Percentiles rank a stretch among this genome's conserved stretches.
phyloP scores from a whole-genome alignment of 352 stramenopile species.

The Phytophthora podocarpi region DNA sequence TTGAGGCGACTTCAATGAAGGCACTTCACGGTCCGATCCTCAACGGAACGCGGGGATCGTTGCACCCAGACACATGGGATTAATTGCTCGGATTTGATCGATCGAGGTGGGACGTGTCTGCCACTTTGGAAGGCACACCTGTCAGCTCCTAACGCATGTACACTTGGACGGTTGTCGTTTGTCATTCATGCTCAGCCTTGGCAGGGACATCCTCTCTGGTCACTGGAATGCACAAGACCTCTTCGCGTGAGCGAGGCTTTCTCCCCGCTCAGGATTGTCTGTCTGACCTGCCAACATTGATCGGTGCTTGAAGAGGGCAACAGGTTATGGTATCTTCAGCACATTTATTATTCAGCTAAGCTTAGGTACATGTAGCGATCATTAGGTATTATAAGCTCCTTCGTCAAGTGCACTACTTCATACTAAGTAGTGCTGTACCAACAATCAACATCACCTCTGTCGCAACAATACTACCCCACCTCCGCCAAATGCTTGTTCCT shows the following conservation, averaged over 20 bases:
- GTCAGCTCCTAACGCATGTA: not conserved
- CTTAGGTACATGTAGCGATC: no score
- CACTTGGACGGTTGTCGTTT: conserved; percentile 2
- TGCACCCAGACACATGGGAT: conserved; percentile 35
- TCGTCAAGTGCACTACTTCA: no score
- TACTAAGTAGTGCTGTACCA: no score
- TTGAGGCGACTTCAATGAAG: conserved; percentile 6
- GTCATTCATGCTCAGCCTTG: not conserved
- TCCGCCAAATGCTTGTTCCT: not conserved
- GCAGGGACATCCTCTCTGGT: not conserved
- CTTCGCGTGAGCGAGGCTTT: no score
- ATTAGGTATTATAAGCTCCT: no score
- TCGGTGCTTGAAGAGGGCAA: conserved; percentile 9
- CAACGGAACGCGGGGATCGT: conserved; percentile 13
- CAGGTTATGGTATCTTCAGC: not conserved
- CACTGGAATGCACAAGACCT: no score
- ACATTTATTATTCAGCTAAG: conserved; percentile 15
- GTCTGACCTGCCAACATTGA: not conserved
- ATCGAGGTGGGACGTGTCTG: conserved; percentile 15
- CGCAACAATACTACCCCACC: not conserved
- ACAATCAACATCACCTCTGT: no score
- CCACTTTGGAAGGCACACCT: conserved; percentile 4
- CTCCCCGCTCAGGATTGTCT: not conserved
- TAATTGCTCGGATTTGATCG: conserved; percentile 30
- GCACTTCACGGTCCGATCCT: conserved; percentile 14